These are phyloP conservation scores for Aureobasidium sp. DNA, from an alignment of 2,329 filamentous ascomycete species.

Conservation along the genomic window DNA sequence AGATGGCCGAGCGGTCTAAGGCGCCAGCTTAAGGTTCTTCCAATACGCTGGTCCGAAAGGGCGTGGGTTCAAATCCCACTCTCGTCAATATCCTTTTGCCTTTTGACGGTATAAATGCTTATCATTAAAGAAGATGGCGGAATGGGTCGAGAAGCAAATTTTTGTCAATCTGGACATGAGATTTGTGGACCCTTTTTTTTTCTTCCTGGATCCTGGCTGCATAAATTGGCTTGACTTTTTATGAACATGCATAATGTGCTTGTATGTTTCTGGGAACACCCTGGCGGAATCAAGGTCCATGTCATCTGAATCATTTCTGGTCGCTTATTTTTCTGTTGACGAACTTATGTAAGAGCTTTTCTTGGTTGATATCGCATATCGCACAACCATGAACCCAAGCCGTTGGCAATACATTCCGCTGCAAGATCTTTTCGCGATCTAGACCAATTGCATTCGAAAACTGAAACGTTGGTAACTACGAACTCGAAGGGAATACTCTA, in stretches of 20 bases:
- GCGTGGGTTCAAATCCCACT: not conserved
- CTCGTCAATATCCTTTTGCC: not conserved
- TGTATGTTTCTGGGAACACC: too few relatives aligned
- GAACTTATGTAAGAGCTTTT: too few relatives aligned
- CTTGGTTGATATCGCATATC: too few relatives aligned
- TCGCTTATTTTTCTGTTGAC: too few relatives aligned
- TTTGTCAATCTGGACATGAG: not conserved
- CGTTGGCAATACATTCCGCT: too few relatives aligned
- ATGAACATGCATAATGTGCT: not conserved
- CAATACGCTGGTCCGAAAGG: constrained; percentile 2
- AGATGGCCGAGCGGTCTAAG: not conserved
- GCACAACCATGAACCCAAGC: too few relatives aligned
- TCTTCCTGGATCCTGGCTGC: not conserved
- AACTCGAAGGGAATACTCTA: too few relatives aligned
- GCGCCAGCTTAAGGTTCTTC: constrained; percentile 3
- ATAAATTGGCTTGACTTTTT: not conserved
- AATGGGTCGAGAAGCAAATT: not conserved
- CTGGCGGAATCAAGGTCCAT: too few relatives aligned
- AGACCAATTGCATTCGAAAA: too few relatives aligned
- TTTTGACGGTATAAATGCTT: not conserved
- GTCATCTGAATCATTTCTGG: too few relatives aligned
- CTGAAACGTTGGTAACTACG: too few relatives aligned
- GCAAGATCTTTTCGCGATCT: too few relatives aligned
- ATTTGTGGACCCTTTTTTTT: not conserved
- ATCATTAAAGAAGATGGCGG: not conserved